Evolutionary conservation across 192 early-diverging fungal species (phyloP).

Genomic region (Umbelopsis isabellina): DNA sequence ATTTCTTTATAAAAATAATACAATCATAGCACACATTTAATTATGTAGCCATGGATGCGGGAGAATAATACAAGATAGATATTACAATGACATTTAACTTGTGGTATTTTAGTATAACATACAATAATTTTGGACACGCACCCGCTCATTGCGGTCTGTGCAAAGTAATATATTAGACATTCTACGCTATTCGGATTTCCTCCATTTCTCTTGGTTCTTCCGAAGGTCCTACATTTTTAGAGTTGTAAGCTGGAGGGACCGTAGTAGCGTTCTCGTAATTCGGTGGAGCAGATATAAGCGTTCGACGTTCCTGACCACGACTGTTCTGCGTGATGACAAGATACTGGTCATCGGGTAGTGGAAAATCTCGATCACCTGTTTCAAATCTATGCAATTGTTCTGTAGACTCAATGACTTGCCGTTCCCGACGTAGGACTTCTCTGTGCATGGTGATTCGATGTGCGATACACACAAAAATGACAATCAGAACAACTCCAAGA

Average conservation of each 20-base stretch:
- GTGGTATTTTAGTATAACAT: too few species aligned
- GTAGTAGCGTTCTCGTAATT: background rate
- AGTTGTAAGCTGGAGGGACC: background rate
- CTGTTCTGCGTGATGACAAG: background rate
- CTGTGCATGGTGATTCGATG: conserved; percentile 7
- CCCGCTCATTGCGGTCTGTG: too few species aligned
- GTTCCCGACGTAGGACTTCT: background rate
- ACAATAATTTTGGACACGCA: too few species aligned
- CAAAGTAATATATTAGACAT: too few species aligned
- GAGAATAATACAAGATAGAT: too few species aligned
- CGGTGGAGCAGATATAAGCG: background rate
- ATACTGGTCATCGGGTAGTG: conserved; percentile 6
- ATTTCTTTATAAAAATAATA: too few species aligned
- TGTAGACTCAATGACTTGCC: background rate
- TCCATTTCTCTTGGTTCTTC: conserved; percentile 5
- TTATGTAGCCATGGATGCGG: too few species aligned
- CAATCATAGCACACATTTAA: too few species aligned
- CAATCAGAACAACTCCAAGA: background rate
- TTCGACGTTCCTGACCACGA: conserved; percentile 8
- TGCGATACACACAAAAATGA: background rate
- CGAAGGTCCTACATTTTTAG: background rate
- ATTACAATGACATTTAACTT: too few species aligned
- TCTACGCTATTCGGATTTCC: background rate
- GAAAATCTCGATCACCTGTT: background rate
- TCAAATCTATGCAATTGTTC: too few species aligned